These are phyloP conservation scores for Neopestalotiopsis sp. DNA, from an alignment of 2,329 filamentous ascomycete species.

Conservation along the genomic window DNA sequence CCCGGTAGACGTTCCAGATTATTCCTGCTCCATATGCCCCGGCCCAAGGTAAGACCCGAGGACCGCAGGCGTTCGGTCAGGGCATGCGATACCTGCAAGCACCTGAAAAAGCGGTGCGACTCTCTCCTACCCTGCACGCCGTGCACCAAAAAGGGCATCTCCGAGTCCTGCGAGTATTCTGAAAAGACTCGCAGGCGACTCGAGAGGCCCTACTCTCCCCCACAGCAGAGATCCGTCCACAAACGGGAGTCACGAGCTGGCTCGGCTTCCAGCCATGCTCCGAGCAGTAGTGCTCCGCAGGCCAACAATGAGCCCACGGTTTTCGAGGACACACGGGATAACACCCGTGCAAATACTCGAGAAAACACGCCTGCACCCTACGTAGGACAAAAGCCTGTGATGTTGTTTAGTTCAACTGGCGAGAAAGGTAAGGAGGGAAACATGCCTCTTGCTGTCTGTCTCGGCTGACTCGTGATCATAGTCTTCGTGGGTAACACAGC, in stretches of 20 bases:
- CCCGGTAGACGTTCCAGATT: neutral
- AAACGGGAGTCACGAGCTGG: neutral
- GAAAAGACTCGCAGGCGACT: conserved; percentile 12
- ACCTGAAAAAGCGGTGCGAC: conserved; percentile 19
- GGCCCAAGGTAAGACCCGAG: conserved; percentile 21
- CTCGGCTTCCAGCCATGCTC: conserved; percentile 7
- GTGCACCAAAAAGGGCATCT: conserved; percentile 16
- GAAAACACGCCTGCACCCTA: conserved; percentile 5
- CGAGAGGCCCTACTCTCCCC: conserved; percentile 4
- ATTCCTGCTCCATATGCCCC: conserved; percentile 14
- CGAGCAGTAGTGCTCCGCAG: conserved; percentile 2
- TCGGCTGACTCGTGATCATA: conserved; percentile 23
- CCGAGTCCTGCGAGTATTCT: conserved; percentile 16
- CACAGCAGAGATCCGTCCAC: neutral
- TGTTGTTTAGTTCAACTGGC: conserved; percentile 57
- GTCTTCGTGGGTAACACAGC: conserved; percentile 56
- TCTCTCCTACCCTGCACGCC: conserved; percentile 17
- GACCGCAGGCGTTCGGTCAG: conserved; percentile 18
- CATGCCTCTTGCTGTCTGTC: neutral
- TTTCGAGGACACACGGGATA: conserved; percentile 33
- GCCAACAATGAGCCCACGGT: conserved; percentile 21
- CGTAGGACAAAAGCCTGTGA: conserved; percentile 14
- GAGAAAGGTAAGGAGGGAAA: conserved; percentile 47
- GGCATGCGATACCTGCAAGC: conserved; percentile 19
- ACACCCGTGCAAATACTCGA: conserved; percentile 33